These are phyloP conservation scores for Wickerhamiella occidentalis DNA, from an alignment of 805 yeast genomes.

Conservation along the genomic window DNA sequence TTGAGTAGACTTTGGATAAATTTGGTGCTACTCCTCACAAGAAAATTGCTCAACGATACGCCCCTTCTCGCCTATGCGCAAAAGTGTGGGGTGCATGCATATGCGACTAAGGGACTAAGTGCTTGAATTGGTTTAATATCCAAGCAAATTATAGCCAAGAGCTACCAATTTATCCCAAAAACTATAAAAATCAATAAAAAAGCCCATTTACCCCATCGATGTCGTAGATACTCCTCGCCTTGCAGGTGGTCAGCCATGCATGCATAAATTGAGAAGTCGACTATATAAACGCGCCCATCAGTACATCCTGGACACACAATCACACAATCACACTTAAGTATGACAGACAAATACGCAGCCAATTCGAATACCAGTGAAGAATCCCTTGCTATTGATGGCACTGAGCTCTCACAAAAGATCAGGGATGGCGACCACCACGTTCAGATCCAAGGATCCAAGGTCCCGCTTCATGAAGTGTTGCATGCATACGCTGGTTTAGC, in stretches of 20 bases:
- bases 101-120: background rate
- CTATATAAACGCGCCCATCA: background rate
- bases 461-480: constrained; percentile 43
- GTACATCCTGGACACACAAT: too few species aligned
- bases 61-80: background rate
- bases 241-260: too few species aligned
- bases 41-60: background rate
- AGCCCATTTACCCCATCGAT: background rate
- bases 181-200: background rate
- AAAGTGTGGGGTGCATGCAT: constrained; percentile 2
- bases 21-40: background rate
- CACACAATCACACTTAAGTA: too few species aligned
- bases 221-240: background rate
- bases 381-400: background rate
- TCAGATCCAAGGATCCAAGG: constrained; percentile 49
- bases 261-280: background rate
- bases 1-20: too few species aligned
- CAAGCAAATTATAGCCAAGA: too few species aligned
- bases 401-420: background rate
- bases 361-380: background rate
- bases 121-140: background rate
- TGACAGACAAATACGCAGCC: background rate
- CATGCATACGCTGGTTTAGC: constrained; percentile 53
- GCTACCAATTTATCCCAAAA: background rate
- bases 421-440: constrained; percentile 33